These are phyloP conservation scores for Nitzschia sp. DNA, from an alignment of 108 stramenopile genomes.

Conservation along the genomic window DNA sequence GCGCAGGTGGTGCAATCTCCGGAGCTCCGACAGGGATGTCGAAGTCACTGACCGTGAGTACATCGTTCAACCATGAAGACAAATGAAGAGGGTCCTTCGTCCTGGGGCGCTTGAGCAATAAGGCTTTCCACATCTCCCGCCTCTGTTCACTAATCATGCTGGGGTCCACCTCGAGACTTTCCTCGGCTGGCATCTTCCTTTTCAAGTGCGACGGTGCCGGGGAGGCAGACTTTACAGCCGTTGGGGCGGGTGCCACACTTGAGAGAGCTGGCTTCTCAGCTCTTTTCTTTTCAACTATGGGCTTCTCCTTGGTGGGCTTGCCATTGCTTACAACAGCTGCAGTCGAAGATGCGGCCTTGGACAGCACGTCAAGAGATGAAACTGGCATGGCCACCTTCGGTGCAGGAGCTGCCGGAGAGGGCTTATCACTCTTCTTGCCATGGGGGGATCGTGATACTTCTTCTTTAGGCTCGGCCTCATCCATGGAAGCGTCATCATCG, in stretches of 20 bases:
- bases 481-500: slow-evolving; percentile 26
- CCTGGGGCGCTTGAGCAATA: slow-evolving; percentile 46
- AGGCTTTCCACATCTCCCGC: slow-evolving; percentile 37
- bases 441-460: not conserved
- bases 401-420: not conserved
- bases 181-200: slow-evolving; percentile 1
- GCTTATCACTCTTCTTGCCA: slow-evolving; percentile 5
- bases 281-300: not conserved
- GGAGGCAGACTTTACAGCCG: not conserved
- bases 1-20: not conserved
- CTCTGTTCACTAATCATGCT: slow-evolving; percentile 29
- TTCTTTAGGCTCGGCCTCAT: slow-evolving; percentile 15
- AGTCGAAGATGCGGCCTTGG: slow-evolving; percentile 6
- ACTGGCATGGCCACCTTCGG: too few relatives aligned
- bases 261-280: not conserved
- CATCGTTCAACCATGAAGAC: slow-evolving; percentile 54
- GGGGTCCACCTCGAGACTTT: not conserved
- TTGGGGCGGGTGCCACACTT: not conserved
- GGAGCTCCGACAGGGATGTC: slow-evolving; percentile 31
- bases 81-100: slow-evolving; percentile 49
- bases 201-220: not conserved
- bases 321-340: not conserved
- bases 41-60: slow-evolving; percentile 53
- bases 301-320: not conserved
- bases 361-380: slow-evolving; percentile 13